Conservation (phyloP, 768 basidiomycete genomes). For the Phaeolepiota aurea region DNA sequence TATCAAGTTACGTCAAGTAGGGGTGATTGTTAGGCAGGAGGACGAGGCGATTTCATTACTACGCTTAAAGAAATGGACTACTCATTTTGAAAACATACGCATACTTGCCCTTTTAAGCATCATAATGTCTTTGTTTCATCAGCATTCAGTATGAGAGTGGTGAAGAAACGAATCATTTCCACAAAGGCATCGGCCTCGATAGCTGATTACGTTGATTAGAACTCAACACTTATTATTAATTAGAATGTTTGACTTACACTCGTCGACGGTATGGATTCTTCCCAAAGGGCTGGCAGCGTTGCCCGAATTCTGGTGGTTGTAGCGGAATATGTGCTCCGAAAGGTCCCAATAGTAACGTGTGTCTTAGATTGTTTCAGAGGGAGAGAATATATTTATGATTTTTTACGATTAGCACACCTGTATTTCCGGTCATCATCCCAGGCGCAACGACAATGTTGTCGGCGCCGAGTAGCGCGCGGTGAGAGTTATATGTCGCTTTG, state of each 20-base stretch:
- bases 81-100: too few species aligned
- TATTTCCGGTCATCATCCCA: slow-evolving; percentile 53
- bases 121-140: slow-evolving; percentile 40
- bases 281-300: slow-evolving; percentile 19
- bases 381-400: slow-evolving; percentile 6
- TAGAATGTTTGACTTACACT: slow-evolving; percentile 34
- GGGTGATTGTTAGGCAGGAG: too few species aligned
- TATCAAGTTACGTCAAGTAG: too few species aligned
- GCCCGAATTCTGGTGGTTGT: slow-evolving; percentile 35
- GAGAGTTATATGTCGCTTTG: slow-evolving; percentile 49
- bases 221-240: neutral
- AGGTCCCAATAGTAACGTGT: slow-evolving; percentile 53
- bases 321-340: slow-evolving; percentile 61
- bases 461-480: slow-evolving; percentile 23
- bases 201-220: slow-evolving; percentile 24
- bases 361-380: slow-evolving; percentile 27
- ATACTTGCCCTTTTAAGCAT: too few species aligned
- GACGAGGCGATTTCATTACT: too few species aligned
- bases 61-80: too few species aligned
- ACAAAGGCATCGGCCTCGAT: slow-evolving; percentile 42
- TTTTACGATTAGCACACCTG: slow-evolving; percentile 30
- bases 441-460: slow-evolving; percentile 39
- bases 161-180: slow-evolving; percentile 61
- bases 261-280: slow-evolving; percentile 65
- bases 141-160: slow-evolving; percentile 55